A percentile compares a stretch with the other conserved stretches of the same genome.
phyloP scores from a whole-genome alignment of 805 yeast species.

The Candida broadrunensis region DNA sequence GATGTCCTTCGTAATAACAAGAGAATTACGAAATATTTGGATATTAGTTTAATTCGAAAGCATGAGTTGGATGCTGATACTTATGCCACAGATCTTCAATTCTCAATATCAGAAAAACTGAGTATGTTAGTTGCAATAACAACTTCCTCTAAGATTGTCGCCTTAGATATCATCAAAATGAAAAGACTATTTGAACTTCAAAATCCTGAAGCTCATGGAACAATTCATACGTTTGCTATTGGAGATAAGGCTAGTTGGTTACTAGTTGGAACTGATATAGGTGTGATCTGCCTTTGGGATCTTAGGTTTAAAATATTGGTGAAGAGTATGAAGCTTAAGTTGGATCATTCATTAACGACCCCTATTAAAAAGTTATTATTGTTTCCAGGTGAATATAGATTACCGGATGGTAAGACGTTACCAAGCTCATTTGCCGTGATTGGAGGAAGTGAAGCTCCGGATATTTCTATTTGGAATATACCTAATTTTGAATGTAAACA shows the following conservation, averaged over 20 bases:
- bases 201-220: slow-evolving; percentile 65
- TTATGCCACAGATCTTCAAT: slow-evolving; percentile 43
- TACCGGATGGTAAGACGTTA: slow-evolving; percentile 5
- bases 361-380: slow-evolving; percentile 43
- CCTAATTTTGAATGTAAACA: slow-evolving; percentile 57
- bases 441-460: slow-evolving; percentile 21
- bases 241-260: slow-evolving; percentile 60
- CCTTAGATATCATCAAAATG: slow-evolving; percentile 61
- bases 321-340: slow-evolving; percentile 58
- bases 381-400: slow-evolving; percentile 38
- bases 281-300: slow-evolving; percentile 81
- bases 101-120: slow-evolving; percentile 35
- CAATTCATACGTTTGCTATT: slow-evolving; percentile 56
- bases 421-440: slow-evolving; percentile 7
- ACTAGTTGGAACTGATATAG: slow-evolving; percentile 70
- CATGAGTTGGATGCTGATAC: slow-evolving; percentile 37
- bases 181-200: slow-evolving; percentile 36
- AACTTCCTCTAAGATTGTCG: slow-evolving; percentile 47
- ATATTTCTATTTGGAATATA: slow-evolving; percentile 74
- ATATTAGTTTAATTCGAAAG: slow-evolving; percentile 37
- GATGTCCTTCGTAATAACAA: slow-evolving; percentile 31
- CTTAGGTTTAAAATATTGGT: slow-evolving; percentile 60
- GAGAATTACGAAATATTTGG: slow-evolving; percentile 26
- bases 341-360: slow-evolving; percentile 1
- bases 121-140: slow-evolving; percentile 52